Base-by-base conservation (phyloP, 345 rosid genomes). In the Euphorbia tirucalli region DNA sequence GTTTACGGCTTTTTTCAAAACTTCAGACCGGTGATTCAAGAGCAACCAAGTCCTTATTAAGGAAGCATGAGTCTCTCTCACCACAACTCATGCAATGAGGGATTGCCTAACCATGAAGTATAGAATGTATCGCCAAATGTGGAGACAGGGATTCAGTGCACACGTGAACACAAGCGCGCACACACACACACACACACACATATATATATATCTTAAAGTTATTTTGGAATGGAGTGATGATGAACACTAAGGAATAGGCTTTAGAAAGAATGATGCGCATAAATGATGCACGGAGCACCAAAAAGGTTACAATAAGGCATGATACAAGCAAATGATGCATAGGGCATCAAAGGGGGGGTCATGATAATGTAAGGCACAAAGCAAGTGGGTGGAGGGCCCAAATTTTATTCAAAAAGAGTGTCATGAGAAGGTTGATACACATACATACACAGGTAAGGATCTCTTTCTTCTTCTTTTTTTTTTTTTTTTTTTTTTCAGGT, bases 381-480 rank as follows among this genome's bases (percentile, higher is more conserved):
- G 27, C 25, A 39, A 80, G 82, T 84, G 86, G 69, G 66, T 74
- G 86, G 85, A 75, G 88, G 88, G 86, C 69, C 85, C 83, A 28
- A 78, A 79, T 63, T 30, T 46, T 57, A 46, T 61, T 66, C 67
- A 21, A 41, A 74, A 64, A 44, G 24, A 21, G 52, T 64, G 63
- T 18, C 58, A 70, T 69, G 55, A 65, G 48, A n/a, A 49, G 10
- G 19, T 30, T 61, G 67, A 61, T 52, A 35, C 16, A 32, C 18
- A 57, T 18, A 35, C n/a, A n/a, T n/a, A 35, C 21, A 66, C 57
- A 66, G 6, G 30, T 27, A 54, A 41, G 11, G 8, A 41, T 41
- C 9, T 41, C 44, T 41, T 41, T 11, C 9, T 10, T 11, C n/a
- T n/a, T n/a, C n/a, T n/a, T n/a, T n/a, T n/a, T n/a, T n/a, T n/a